Conservation (phyloP, 352 stramenopile genomes). For the Globisporangium irregulare region DNA sequence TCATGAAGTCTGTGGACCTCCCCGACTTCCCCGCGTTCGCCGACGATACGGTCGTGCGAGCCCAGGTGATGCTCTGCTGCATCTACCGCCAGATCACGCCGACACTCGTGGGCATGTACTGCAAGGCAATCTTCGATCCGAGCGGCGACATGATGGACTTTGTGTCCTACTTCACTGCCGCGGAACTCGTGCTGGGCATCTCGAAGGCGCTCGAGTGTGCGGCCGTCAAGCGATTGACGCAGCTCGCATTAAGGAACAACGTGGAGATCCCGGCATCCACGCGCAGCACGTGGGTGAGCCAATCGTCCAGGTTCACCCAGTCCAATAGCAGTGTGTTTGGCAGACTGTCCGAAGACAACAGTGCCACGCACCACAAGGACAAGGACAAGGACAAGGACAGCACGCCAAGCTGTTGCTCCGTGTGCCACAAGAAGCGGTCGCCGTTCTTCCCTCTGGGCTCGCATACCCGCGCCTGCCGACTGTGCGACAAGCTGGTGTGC, state of each 20-base stretch:
- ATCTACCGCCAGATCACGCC: slow-evolving; percentile 15
- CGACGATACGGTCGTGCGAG: slow-evolving; percentile 1
- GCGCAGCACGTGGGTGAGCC: neutral
- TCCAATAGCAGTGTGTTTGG: neutral
- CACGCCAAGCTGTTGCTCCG: neutral
- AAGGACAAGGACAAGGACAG: slow-evolving; percentile 4
- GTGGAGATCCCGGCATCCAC: neutral
- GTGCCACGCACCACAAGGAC: no score
- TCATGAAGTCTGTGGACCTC: slow-evolving; percentile 19
- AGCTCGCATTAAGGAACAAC: slow-evolving; percentile 6
- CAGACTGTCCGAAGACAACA: no score
- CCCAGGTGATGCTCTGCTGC: slow-evolving; percentile 14
- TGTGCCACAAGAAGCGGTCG: slow-evolving; percentile 12
- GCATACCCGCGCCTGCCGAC: slow-evolving; percentile 28
- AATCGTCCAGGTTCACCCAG: slow-evolving; percentile 2
- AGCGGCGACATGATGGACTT: slow-evolving; percentile 12
- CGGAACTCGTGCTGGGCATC: slow-evolving; percentile 15
- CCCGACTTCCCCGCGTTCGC: neutral
- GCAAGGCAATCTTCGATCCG: slow-evolving; percentile 16
- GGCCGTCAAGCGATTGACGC: slow-evolving; percentile 15
- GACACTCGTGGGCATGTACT: slow-evolving; percentile 10
- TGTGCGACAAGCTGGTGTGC: slow-evolving; percentile 39
- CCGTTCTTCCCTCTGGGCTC: slow-evolving; percentile 14
- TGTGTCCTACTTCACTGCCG: slow-evolving; percentile 14
- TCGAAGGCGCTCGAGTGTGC: slow-evolving; percentile 18